These are phyloP conservation scores for Boletus vermiculosoides DNA, from an alignment of 768 basidiomycete species.

Conservation along the genomic window DNA sequence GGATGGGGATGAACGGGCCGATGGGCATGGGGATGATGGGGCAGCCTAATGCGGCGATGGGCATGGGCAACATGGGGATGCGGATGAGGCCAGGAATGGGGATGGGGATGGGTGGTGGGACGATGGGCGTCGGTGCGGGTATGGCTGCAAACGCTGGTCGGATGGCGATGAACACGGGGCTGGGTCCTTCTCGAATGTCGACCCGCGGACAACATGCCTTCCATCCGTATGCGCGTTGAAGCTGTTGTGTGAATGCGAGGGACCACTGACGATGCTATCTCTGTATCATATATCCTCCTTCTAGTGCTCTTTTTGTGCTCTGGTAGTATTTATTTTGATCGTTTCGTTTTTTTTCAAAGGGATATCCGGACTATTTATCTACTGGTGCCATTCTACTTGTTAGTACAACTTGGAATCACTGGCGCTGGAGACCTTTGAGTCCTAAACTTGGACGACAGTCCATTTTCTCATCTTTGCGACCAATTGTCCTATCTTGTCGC, in stretches of 20 bases:
- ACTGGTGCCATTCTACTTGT: neutral
- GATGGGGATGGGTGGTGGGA: slow-evolving; percentile 39
- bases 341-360: neutral
- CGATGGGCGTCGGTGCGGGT: slow-evolving; percentile 35
- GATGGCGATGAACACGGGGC: slow-evolving; percentile 41
- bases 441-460: slow-evolving; percentile 9
- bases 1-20: slow-evolving; percentile 31
- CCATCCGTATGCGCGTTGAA: slow-evolving; percentile 61
- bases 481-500: slow-evolving; percentile 16
- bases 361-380: slow-evolving; percentile 3
- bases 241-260: neutral
- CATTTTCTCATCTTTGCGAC: slow-evolving; percentile 37
- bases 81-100: slow-evolving; percentile 40
- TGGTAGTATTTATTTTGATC: slow-evolving; percentile 15
- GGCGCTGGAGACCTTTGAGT: neutral
- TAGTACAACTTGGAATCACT: slow-evolving; percentile 8
- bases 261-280: slow-evolving; percentile 12
- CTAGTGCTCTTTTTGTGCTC: slow-evolving; percentile 21
- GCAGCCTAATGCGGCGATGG: slow-evolving; percentile 19
- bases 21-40: slow-evolving; percentile 43
- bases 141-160: slow-evolving; percentile 37
- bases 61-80: slow-evolving; percentile 34
- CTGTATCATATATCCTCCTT: slow-evolving; percentile 32
- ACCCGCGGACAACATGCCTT: slow-evolving; percentile 58
- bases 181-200: slow-evolving; percentile 49